Conservation (phyloP, 352 stramenopile genomes). For the Pythium apleroticum region DNA sequence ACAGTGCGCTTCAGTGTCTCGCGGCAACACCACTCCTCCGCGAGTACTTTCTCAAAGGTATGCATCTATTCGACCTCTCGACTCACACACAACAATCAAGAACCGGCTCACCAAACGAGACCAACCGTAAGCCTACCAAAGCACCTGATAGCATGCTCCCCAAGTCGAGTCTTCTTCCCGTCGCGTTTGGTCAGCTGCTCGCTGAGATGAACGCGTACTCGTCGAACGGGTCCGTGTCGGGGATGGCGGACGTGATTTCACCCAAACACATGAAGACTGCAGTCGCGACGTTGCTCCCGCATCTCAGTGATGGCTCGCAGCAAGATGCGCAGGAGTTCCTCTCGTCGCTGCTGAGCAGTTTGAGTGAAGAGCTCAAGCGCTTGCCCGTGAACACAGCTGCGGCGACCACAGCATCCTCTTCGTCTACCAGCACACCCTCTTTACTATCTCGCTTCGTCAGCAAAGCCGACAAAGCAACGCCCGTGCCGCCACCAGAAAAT, state of each 20-base stretch:
- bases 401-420: background rate
- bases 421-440: background rate
- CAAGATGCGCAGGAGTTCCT: slow-evolving; percentile 97
- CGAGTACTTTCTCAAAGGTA: slow-evolving; percentile 88
- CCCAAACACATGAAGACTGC: slow-evolving; percentile 75
- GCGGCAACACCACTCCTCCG: slow-evolving; percentile 87
- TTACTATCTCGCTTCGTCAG: background rate
- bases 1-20: slow-evolving; percentile 88
- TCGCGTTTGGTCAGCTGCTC: slow-evolving; percentile 85
- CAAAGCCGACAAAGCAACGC: background rate
- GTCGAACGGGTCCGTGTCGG: slow-evolving; percentile 26
- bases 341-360: slow-evolving; percentile 86
- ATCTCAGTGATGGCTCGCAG: slow-evolving; percentile 92
- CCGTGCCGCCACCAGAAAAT: background rate
- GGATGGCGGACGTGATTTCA: slow-evolving; percentile 41
- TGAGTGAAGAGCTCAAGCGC: slow-evolving; percentile 95
- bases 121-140: slow-evolving; percentile 33
- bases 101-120: background rate
- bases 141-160: slow-evolving; percentile 16
- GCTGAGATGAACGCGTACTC: slow-evolving; percentile 37
- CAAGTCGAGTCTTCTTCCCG: slow-evolving; percentile 43
- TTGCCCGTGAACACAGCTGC: slow-evolving; percentile 28
- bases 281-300: slow-evolving; percentile 71
- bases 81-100: background rate
- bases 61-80: slow-evolving; percentile 86